phyloP scores from a whole-genome alignment of 495 filamentous ascomycete species.

The Talaromyces adpressus region DNA sequence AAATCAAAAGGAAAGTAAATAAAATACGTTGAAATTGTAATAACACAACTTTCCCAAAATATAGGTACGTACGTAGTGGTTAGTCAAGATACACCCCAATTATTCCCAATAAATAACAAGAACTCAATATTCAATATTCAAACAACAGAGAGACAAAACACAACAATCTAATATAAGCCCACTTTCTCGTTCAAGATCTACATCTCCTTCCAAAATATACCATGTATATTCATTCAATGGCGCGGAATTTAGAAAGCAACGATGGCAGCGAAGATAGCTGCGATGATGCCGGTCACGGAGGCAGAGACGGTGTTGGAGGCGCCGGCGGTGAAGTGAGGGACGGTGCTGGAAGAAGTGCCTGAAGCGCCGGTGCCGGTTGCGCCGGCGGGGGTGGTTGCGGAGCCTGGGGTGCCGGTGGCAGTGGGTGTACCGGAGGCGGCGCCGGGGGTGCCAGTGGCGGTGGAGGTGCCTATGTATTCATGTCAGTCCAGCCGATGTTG shows the following conservation, averaged over 20 bases:
- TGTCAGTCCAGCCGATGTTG: neutral
- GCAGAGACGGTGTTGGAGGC: slow-evolving; percentile 23
- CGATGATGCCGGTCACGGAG: slow-evolving; percentile 25
- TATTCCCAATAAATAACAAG: neutral
- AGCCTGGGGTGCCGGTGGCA: slow-evolving; percentile 10
- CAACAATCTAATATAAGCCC: neutral
- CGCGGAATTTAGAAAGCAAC: slow-evolving; percentile 22
- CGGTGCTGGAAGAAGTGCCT: slow-evolving; percentile 13
- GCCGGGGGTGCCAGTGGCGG: slow-evolving; percentile 10
- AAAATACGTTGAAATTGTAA: too few relatives aligned
- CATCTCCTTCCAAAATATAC: neutral
- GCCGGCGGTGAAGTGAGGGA: slow-evolving; percentile 12
- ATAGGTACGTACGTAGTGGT: too few relatives aligned
- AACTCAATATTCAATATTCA: neutral
- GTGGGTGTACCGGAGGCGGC: neutral
- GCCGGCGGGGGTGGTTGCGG: slow-evolving; percentile 8
- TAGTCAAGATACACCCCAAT: neutral
- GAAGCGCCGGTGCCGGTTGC: slow-evolving; percentile 1
- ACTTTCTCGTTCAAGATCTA: neutral
- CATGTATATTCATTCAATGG: neutral
- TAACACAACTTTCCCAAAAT: too few relatives aligned
- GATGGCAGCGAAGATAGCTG: slow-evolving; percentile 22
- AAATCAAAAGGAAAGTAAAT: too few relatives aligned
- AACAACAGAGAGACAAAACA: neutral
- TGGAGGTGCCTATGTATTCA: neutral